Conservation (phyloP, 371 early-diverging fungal genomes). For the Syncephalastrum monosporum region DNA sequence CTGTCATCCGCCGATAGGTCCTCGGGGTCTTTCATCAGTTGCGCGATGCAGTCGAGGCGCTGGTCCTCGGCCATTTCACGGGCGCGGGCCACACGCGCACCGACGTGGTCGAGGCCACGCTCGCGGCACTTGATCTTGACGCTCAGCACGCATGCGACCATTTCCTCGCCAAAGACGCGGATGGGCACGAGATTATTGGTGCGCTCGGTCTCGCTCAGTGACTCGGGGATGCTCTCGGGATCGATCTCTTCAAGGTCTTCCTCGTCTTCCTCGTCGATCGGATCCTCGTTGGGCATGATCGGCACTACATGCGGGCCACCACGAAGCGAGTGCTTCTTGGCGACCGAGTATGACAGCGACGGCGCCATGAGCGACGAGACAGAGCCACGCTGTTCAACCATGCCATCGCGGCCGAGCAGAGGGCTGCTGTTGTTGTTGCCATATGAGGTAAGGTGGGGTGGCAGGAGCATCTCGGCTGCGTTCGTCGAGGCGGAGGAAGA, state of each 20-base stretch:
- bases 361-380: slow-evolving; percentile 10
- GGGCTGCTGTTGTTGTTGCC: slow-evolving; percentile 10
- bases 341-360: slow-evolving; percentile 19
- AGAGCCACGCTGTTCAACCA: slow-evolving; percentile 12
- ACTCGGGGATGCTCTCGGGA: slow-evolving; percentile 43
- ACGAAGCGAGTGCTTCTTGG: slow-evolving; percentile 14
- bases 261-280: slow-evolving; percentile 6
- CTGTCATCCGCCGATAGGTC: slow-evolving; percentile 9
- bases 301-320: slow-evolving; percentile 17
- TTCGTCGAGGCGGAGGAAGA: slow-evolving; percentile 12
- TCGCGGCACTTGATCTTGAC: slow-evolving; percentile 53
- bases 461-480: slow-evolving; percentile 19
- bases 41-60: slow-evolving; percentile 10
- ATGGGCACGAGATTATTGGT: slow-evolving; percentile 49
- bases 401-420: slow-evolving; percentile 5
- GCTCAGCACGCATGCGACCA: slow-evolving; percentile 51
- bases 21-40: slow-evolving; percentile 9
- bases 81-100: slow-evolving; percentile 29
- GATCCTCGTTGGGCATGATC: neutral
- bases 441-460: slow-evolving; percentile 25
- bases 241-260: slow-evolving; percentile 11
- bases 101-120: slow-evolving; percentile 44
- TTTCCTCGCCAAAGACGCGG: slow-evolving; percentile 47
- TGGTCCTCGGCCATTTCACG: slow-evolving; percentile 16
- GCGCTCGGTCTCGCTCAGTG: slow-evolving; percentile 53